These are phyloP conservation scores for Eucalyptus rudis DNA, from an alignment of 345 rosid genomes.

Conservation along the genomic window DNA sequence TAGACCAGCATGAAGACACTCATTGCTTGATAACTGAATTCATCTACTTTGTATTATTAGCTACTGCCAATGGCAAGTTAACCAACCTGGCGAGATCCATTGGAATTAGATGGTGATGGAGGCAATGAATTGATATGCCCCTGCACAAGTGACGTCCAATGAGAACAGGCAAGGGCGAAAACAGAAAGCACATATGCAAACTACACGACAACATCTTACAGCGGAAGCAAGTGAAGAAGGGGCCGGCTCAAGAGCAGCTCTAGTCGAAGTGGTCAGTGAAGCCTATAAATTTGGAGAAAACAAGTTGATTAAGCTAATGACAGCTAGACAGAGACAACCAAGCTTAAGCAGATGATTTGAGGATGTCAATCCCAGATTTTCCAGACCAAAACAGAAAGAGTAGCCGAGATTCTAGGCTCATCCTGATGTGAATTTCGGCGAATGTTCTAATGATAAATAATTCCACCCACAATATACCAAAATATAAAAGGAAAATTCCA, in stretches of 20 bases:
- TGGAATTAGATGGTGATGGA: conserved; percentile 16
- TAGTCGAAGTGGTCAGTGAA: not conserved
- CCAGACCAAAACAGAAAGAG: not conserved
- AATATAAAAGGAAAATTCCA: not conserved
- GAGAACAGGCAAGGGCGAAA: not conserved
- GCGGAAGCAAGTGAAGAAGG: not conserved
- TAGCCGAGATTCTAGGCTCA: not conserved
- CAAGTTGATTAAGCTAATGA: not conserved
- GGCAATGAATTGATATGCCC: not conserved
- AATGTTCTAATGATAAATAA: not conserved
- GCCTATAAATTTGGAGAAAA: not conserved
- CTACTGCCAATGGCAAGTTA: not conserved
- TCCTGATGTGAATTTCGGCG: not conserved
- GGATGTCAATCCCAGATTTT: not conserved
- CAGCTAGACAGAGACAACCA: not conserved
- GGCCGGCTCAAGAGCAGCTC: not conserved
- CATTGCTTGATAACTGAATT: not conserved
- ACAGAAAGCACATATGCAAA: not conserved
- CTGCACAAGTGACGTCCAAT: not conserved
- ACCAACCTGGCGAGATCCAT: conserved; percentile 41
- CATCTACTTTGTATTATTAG: not conserved
- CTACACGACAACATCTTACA: not conserved
- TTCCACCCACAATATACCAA: not conserved
- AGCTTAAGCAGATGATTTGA: not conserved
- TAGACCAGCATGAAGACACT: not conserved